Evolutionary conservation across 192 early-diverging fungal species (phyloP), one percentile per base, ranked within the genome.

Genomic region (Entomortierella parvispora): DNA sequence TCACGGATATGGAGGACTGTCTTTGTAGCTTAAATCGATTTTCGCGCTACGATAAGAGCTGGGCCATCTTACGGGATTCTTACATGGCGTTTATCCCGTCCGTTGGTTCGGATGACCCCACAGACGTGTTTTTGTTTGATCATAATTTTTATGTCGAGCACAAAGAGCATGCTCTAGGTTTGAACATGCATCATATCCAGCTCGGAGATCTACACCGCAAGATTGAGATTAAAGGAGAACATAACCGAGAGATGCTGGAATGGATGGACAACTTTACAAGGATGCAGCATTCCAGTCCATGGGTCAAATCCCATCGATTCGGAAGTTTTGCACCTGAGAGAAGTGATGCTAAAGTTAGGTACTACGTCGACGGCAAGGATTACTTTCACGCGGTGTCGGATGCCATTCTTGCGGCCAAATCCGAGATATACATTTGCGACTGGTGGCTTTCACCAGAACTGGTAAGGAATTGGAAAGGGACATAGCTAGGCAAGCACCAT

Each of bases 381-480:
- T 93, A 94, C 59, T 94, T 93, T 51, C 87, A 88, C 59, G 90
- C 93, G 1, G 83, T 94, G 15, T 91, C 92, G 0, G 92, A 94
- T 62, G 93, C 91, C 20, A 75, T 95, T 49, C 71, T 87, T 25
- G 81, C 85, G 54, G 93, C 93, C 28, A 87, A 87, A 28, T 80
- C 85, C 42, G 88, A 90, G 60, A 92, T 94, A 53, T 92, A 89
- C 52, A 91, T 93, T 64, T 81, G 71, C 31, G 94, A 95, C 77
- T 95, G 95, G 95, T 96, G 94, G 92, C 87, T 96, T n/a, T 91
- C 91, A 42, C 95, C 95, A 17, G 95, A 96, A 68, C 63, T 96
- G 68, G 87, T 88, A 82, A 18, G 29, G 11, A 18, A 43, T 32
- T n/a, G 32, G 12, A 43, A 22, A 18, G 28, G 37, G 28, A 9